Conservation (phyloP, 2,329 filamentous ascomycete genomes). For the Fusarium sp. region DNA sequence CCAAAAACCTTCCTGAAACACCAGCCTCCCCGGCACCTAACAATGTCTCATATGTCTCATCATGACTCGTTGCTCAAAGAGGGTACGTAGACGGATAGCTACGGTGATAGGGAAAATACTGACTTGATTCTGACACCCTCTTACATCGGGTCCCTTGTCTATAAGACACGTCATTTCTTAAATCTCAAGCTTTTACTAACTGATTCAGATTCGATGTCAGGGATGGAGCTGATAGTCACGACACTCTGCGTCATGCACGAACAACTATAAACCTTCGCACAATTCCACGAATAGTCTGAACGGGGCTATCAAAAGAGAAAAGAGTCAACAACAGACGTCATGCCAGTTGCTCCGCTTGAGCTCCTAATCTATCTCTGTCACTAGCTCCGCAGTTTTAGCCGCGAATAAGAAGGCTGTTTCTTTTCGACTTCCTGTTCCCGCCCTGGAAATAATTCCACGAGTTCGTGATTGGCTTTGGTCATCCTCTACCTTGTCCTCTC, state of each 20-base stretch:
- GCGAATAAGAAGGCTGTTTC: slow-evolving; percentile 18
- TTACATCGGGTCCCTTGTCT: slow-evolving; percentile 29
- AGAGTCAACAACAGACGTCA: slow-evolving; percentile 38
- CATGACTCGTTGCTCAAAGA: slow-evolving; percentile 33
- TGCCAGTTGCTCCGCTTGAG: slow-evolving; percentile 25
- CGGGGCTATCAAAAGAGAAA: slow-evolving; percentile 23
- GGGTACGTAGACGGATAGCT: neutral
- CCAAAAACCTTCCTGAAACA: slow-evolving; percentile 34
- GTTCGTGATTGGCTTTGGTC: slow-evolving; percentile 33
- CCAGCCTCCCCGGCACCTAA: slow-evolving; percentile 17
- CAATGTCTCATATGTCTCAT: slow-evolving; percentile 21
- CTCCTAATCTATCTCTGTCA: slow-evolving; percentile 27
- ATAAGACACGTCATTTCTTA: slow-evolving; percentile 40
- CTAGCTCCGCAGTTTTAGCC: slow-evolving; percentile 26
- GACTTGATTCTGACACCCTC: slow-evolving; percentile 10
- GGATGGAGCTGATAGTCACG: slow-evolving; percentile 33
- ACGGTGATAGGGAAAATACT: slow-evolving; percentile 1
- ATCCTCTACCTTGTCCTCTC: slow-evolving; percentile 28
- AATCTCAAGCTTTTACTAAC: slow-evolving; percentile 35
- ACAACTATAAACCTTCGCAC: slow-evolving; percentile 15
- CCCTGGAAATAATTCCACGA: slow-evolving; percentile 24
- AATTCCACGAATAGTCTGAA: slow-evolving; percentile 1
- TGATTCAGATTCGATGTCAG: slow-evolving; percentile 26
- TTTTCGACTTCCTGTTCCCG: slow-evolving; percentile 21
- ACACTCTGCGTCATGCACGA: slow-evolving; percentile 20